Percentiles rank a stretch among this genome's conserved stretches.
Conservation (phyloP, 2,329 filamentous ascomycete species). For the Aspergillus brunneoviolaceus region DNA sequence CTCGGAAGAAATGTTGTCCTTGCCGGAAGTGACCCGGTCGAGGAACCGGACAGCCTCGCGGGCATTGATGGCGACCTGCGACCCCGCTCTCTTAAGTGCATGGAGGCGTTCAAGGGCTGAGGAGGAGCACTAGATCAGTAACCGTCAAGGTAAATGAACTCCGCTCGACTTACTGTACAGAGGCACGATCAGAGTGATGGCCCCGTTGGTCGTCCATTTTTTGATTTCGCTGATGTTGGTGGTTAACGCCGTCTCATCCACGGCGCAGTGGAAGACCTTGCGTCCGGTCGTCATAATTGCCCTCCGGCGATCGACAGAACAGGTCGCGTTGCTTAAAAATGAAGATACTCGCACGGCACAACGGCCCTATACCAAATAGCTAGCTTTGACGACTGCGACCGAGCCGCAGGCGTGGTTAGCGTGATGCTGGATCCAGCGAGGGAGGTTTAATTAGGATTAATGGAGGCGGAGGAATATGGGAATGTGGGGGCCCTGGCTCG, state of each 20-base stretch:
- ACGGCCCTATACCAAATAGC: slow-evolving; percentile 31
- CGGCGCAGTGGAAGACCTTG: slow-evolving; percentile 53
- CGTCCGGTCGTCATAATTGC: slow-evolving; percentile 42
- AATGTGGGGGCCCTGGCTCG: slow-evolving; percentile 31
- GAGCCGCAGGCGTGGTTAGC: slow-evolving; percentile 23
- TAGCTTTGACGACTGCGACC: slow-evolving; percentile 34
- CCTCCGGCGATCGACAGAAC: slow-evolving; percentile 22
- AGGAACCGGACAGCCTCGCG: slow-evolving; percentile 54
- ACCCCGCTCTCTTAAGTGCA: slow-evolving; percentile 45
- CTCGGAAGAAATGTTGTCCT: slow-evolving; percentile 44
- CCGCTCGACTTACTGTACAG: slow-evolving; percentile 47
- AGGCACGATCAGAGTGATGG: slow-evolving; percentile 52
- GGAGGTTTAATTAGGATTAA: slow-evolving; percentile 27
- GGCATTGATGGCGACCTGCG: slow-evolving; percentile 50
- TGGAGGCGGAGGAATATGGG: slow-evolving; percentile 27
- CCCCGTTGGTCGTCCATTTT: slow-evolving; percentile 51
- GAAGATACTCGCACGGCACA: slow-evolving; percentile 16
- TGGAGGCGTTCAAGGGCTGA: slow-evolving; percentile 49
- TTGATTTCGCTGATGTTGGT: slow-evolving; percentile 55
- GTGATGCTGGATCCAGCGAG: slow-evolving; percentile 24
- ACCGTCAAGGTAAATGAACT: background rate
- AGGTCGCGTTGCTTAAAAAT: slow-evolving; percentile 18
- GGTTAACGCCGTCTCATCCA: slow-evolving; percentile 54
- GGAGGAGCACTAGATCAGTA: slow-evolving; percentile 12
- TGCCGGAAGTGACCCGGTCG: slow-evolving; percentile 50